Conservation (phyloP, 192 early-diverging fungal species). For the Gryganskiella cystojenkinii region DNA sequence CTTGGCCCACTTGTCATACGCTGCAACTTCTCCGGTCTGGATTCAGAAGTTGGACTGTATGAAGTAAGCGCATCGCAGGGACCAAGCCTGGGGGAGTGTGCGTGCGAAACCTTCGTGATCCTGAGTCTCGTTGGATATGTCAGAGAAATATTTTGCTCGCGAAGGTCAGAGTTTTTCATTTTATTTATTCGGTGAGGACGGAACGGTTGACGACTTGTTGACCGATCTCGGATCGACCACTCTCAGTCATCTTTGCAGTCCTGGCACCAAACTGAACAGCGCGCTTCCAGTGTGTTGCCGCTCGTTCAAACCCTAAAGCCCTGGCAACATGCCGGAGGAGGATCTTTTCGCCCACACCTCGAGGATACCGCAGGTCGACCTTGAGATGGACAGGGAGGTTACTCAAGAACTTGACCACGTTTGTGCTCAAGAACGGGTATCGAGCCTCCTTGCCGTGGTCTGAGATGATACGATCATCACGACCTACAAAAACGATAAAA, state of each 20-base stretch:
- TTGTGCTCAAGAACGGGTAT: slow-evolving; percentile 86
- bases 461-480: slow-evolving; percentile 93
- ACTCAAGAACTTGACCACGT: slow-evolving; percentile 75
- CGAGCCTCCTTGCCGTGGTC: slow-evolving; percentile 87
- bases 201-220: slow-evolving; percentile 33
- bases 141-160: too few relatives aligned
- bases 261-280: slow-evolving; percentile 98
- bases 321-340: slow-evolving; percentile 82
- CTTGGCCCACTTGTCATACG: too few relatives aligned
- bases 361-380: slow-evolving; percentile 79
- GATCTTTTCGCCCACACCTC: slow-evolving; percentile 92
- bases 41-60: too few relatives aligned
- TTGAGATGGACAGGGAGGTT: slow-evolving; percentile 81
- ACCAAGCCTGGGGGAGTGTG: too few relatives aligned
- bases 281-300: slow-evolving; percentile 82
- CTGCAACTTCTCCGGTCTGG: too few relatives aligned
- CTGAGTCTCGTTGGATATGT: too few relatives aligned
- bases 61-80: too few relatives aligned
- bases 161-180: too few relatives aligned
- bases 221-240: slow-evolving; percentile 41
- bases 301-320: slow-evolving; percentile 72
- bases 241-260: slow-evolving; percentile 91
- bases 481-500: slow-evolving; percentile 55
- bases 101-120: too few relatives aligned
- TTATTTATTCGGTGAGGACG: too few relatives aligned